These are phyloP conservation scores for Quillaja saponaria DNA, from an alignment of 306 rosid genomes.

Conservation along the genomic window DNA sequence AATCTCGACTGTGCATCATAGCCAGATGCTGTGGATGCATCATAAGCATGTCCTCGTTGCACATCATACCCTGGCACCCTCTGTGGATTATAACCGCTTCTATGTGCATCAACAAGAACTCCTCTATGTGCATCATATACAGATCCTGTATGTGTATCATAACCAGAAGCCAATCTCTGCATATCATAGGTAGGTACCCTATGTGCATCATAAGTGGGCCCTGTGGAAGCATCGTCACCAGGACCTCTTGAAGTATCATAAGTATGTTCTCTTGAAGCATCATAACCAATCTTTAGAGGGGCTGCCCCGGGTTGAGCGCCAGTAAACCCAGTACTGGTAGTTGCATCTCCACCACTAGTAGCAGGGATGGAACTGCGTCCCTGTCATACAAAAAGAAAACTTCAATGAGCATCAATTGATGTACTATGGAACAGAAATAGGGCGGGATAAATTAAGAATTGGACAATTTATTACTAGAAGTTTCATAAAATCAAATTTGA, in stretches of 20 bases:
- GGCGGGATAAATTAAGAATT: not conserved
- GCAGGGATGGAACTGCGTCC: constrained; percentile 59
- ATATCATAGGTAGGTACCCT: constrained; percentile 49
- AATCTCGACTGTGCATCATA: constrained; percentile 71
- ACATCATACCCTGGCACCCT: constrained; percentile 48
- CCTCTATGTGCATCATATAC: constrained; percentile 46
- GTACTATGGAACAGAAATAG: not conserved
- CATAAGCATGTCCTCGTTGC: constrained; percentile 52
- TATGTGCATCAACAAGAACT: constrained; percentile 44
- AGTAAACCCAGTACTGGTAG: constrained; percentile 29
- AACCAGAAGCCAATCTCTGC: constrained; percentile 51
- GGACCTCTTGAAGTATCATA: constrained; percentile 33
- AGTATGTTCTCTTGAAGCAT: constrained; percentile 39
- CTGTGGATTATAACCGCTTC: constrained; percentile 55
- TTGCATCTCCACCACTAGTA: constrained; percentile 20
- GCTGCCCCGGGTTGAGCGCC: constrained; percentile 61
- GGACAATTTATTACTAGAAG: not conserved
- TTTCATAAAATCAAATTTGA: constrained; percentile 12
- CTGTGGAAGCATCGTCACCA: constrained; percentile 48
- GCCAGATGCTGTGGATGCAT: constrained; percentile 50
- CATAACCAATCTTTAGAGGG: constrained; percentile 48
- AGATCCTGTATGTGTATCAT: constrained; percentile 55
- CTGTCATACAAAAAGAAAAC: constrained; percentile 39
- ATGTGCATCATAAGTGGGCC: constrained; percentile 57
- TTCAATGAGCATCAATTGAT: constrained; percentile 14